Base-by-base conservation (phyloP, 768 basidiomycete genomes). In the Daedalea quercina region DNA sequence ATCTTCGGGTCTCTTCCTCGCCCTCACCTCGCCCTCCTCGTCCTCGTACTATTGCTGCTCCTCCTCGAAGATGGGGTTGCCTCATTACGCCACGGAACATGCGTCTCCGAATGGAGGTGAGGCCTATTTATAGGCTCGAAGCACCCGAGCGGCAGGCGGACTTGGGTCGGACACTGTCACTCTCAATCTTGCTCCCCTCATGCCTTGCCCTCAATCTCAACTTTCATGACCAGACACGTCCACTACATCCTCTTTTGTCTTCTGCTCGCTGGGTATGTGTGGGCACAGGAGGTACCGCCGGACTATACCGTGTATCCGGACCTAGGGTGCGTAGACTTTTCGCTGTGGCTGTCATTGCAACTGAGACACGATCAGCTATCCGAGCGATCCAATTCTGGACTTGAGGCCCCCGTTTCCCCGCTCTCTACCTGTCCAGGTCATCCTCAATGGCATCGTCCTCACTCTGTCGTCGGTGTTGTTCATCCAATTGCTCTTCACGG, bases 401-500 rank as follows among this genome's bases (percentile, higher is more conserved):
- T 93, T 73, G 61, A 80, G 90, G 13, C 95, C 95, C 0, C 68
- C 75, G 0, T 97, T 96, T 63, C 85, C 85, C 6, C 85, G 85
- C 55, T 94, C 94, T 0, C 79, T 97, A 15, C 94, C 95, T 1
- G 80, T 95, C 0, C 96, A 99, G 63, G 81, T 97, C 47, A 77
- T 96, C 54, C 71, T 95, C 49, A 85, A 82, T 1, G 92, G 92
- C 44, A 79, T 96, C 56, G 81, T 91, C 4, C 72, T 95, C 56
- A 90, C 95, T 9, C 81, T 98, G 55, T 80, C 89, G 43, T 74
- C 78, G 43, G 86, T 95, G 19, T 84, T 99, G 41, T 76, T 96
- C 60, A 82, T 96, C 52, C 94, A 98, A 60, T 84, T 99, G 58
- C 67, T 93, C 54, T 96, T 99, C 72, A 97, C 96, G 3, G 88